Conservation (phyloP, 106 monocot species). For the Dendrobium officinale region DNA sequence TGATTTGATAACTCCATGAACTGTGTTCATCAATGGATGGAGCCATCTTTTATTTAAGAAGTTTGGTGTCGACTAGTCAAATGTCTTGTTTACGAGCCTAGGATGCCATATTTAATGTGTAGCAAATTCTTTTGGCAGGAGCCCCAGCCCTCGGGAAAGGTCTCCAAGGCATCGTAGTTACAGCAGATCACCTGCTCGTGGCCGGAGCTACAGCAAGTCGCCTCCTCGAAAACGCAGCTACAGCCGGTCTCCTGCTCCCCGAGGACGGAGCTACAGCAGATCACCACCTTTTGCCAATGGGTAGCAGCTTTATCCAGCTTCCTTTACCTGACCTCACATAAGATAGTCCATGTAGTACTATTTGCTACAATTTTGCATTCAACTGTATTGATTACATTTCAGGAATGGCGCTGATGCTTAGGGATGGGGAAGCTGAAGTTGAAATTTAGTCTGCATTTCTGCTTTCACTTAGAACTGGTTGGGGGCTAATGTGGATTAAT, state of each 20-base stretch:
- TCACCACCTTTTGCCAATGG: constrained; percentile 7
- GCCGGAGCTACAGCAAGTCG: background rate
- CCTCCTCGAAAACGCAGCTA: constrained; percentile 7
- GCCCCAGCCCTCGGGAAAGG: constrained; percentile 9
- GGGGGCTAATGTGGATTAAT: constrained; percentile 7
- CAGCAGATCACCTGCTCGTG: constrained; percentile 7
- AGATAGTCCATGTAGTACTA: background rate
- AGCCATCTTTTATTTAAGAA: background rate
- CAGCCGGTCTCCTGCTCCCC: constrained; percentile 6
- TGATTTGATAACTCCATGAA: background rate
- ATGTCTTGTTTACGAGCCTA: too few relatives aligned
- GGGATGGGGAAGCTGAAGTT: background rate
- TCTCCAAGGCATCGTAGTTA: constrained; percentile 23
- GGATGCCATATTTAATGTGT: background rate
- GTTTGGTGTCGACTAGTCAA: too few relatives aligned
- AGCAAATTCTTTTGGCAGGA: constrained; percentile 6
- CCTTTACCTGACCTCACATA: background rate
- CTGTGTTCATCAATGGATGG: background rate
- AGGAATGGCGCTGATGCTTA: constrained; percentile 8
- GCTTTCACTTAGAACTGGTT: background rate
- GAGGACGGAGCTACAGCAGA: constrained; percentile 7
- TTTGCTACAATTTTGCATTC: background rate
- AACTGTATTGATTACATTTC: background rate
- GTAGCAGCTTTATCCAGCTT: constrained; percentile 4
- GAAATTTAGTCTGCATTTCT: background rate